Evolutionary conservation across 257 asterid species (phyloP), one percentile per base, ranked within the genome.

Genomic region (Solanum lignicaule): DNA sequence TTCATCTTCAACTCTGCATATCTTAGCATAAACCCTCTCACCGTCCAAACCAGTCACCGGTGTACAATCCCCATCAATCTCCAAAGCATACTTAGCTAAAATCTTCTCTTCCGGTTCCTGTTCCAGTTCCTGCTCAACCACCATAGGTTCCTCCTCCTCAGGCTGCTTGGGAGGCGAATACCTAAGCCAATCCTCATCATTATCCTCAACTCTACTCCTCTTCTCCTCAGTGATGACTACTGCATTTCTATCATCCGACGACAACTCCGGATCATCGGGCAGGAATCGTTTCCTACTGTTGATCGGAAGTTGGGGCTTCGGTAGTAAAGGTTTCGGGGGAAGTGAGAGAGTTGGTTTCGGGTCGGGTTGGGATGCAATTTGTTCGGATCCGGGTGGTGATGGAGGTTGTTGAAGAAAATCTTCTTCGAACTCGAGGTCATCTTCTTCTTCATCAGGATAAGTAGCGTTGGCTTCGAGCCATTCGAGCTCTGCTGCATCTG

Each of bases 31-130:
- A 88, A 95, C 98, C 91, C 98, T 93, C 89, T 95, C 98, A 88
- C 98, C 99, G 83, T 95, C 98, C 91, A 95, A 90, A 83, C 99
- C 99, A 3, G 99, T 97, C 66, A 97, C 92, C 20, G 98, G 96
- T 90, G 94, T 90, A 86, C 95, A 95, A 90, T 95, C 98, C 74
- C 99, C 99, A 1, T 95, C 96, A 41, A 97, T 95, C 83, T 93
- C 98, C 72, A 95, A 75, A 0, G 94, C 98, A 27, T 75, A 97
- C 90, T 96, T 95, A 46, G 96, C 94, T 92, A 95, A 85, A 79
- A 91, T 90, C 93, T 43, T 92, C 92, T 95, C 98, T 87, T 82
- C 90, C 43, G 38, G 83, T 87, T 83, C 95, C 89, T 23, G 87
- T 81, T 55, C 95, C 88, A 25, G 88, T 81, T 58, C 86, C 52